These are phyloP conservation scores for Ascochyta lentis DNA, from an alignment of 2,329 filamentous ascomycete species.

Conservation along the genomic window DNA sequence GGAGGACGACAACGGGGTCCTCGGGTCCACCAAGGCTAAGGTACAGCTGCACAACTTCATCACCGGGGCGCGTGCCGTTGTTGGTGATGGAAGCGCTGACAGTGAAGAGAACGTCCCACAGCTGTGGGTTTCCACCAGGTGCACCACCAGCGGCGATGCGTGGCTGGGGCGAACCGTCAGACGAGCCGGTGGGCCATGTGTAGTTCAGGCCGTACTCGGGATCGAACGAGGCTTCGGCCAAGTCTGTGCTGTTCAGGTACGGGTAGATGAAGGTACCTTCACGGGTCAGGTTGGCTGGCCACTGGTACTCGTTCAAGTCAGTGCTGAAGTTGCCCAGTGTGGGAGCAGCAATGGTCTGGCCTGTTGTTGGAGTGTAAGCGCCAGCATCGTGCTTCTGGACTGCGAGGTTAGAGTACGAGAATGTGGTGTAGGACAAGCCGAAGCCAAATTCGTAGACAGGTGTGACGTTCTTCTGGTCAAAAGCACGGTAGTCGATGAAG, in stretches of 20 bases:
- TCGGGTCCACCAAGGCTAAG: slow-evolving; percentile 78
- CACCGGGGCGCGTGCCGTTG: slow-evolving; percentile 68
- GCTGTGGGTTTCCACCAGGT: slow-evolving; percentile 64
- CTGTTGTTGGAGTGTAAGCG: slow-evolving; percentile 66
- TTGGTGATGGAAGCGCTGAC: slow-evolving; percentile 74
- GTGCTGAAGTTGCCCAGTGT: slow-evolving; percentile 69
- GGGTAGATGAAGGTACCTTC: slow-evolving; percentile 71
- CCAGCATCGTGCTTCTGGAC: slow-evolving; percentile 59
- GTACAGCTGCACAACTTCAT: slow-evolving; percentile 78
- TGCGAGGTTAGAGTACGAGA: slow-evolving; percentile 73
- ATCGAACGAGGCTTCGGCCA: slow-evolving; percentile 64
- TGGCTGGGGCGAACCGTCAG: slow-evolving; percentile 64
- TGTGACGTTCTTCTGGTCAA: slow-evolving; percentile 69
- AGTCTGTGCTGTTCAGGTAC: slow-evolving; percentile 70
- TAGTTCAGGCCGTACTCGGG: slow-evolving; percentile 66
- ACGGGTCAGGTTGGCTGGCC: slow-evolving; percentile 65
- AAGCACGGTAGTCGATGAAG: slow-evolving; percentile 82
- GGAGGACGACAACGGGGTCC: slow-evolving; percentile 71
- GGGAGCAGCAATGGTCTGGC: slow-evolving; percentile 68
- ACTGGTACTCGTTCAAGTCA: slow-evolving; percentile 69
- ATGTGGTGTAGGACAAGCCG: slow-evolving; percentile 81
- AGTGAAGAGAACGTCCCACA: slow-evolving; percentile 74
- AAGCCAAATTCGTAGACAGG: slow-evolving; percentile 84
- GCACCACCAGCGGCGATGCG: slow-evolving; percentile 69
- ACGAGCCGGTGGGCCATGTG: slow-evolving; percentile 64